These are phyloP conservation scores for Trebouxia sp. DNA, from an alignment of 139 green algal species.

Conservation along the genomic window DNA sequence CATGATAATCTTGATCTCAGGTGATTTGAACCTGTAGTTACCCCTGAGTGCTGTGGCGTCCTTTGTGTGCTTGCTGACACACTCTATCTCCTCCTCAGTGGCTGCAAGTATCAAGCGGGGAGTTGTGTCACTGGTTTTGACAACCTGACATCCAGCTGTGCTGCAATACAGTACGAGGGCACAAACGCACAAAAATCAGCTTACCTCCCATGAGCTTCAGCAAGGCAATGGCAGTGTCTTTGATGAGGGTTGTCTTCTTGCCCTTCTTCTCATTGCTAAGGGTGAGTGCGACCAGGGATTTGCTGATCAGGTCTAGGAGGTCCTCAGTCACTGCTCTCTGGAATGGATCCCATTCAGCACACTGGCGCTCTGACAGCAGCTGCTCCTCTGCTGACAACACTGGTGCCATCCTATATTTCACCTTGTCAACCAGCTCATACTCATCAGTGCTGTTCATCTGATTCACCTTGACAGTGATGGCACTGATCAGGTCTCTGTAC, in stretches of 20 bases:
- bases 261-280: conserved; percentile 5
- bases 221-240: conserved; percentile 10
- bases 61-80: background rate
- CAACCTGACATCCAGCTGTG: too few relatives aligned
- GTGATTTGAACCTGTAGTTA: background rate
- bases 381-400: background rate
- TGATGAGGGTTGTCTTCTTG: conserved; percentile 11
- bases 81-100: background rate
- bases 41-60: background rate
- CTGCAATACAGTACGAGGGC: too few relatives aligned
- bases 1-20: conserved; percentile 8
- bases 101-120: conserved; percentile 7
- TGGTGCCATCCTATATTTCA: conserved; percentile 13
- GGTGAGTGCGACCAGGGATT: background rate
- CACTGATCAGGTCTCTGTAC: background rate
- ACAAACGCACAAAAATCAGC: too few relatives aligned
- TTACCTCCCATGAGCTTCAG: conserved; percentile 4
- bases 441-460: too few relatives aligned
- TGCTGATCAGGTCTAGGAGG: background rate
- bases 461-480: too few relatives aligned
- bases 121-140: too few relatives aligned
- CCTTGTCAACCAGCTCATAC: background rate
- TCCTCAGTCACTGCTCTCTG: conserved; percentile 3
- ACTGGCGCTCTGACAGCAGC: background rate
- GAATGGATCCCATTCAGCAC: background rate